phyloP scores from a whole-genome alignment of 495 filamentous ascomycete genomes.

The Aspergillus saccharolyticus region DNA sequence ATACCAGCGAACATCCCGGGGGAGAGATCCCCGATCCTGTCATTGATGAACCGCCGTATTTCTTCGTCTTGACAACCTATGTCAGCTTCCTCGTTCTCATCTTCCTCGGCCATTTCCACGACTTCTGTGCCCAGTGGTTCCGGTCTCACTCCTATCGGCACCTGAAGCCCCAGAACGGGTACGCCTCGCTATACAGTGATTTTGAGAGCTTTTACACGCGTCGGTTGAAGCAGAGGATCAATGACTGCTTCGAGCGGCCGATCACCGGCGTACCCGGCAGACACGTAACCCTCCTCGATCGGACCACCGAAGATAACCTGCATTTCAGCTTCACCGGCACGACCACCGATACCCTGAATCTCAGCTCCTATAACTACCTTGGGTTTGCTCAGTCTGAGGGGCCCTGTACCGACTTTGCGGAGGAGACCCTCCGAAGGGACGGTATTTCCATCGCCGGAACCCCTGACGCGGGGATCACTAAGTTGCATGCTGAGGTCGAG shows the following conservation, averaged over 20 bases:
- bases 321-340: conserved; percentile 72
- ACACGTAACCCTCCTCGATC: conserved; percentile 77
- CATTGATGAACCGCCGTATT: conserved; percentile 84
- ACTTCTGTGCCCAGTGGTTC: conserved; percentile 85
- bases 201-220: conserved; percentile 92
- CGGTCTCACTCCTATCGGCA: conserved; percentile 64
- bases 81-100: conserved; percentile 87
- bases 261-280: conserved; percentile 81
- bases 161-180: conserved; percentile 68
- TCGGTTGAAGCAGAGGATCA: conserved; percentile 79
- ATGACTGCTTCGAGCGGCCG: conserved; percentile 85
- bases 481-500: conserved; percentile 75
- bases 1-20: conserved; percentile 68
- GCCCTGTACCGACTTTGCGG: conserved; percentile 81
- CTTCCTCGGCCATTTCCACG: conserved; percentile 76
- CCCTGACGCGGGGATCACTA: conserved; percentile 70
- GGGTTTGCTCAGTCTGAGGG: conserved; percentile 91
- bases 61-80: conserved; percentile 85
- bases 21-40: conserved; percentile 63
- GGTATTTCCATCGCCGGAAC: conserved; percentile 63
- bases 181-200: conserved; percentile 83
- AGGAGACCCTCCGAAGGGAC: conserved; percentile 68
- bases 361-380: conserved; percentile 94
- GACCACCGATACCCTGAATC: conserved; percentile 78
- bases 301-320: conserved; percentile 70